A percentile compares a stretch with the other conserved stretches of the same genome.
phyloP scores from a whole-genome alignment of 306 rosid genomes.

The Herpetospermum pedunculosum region DNA sequence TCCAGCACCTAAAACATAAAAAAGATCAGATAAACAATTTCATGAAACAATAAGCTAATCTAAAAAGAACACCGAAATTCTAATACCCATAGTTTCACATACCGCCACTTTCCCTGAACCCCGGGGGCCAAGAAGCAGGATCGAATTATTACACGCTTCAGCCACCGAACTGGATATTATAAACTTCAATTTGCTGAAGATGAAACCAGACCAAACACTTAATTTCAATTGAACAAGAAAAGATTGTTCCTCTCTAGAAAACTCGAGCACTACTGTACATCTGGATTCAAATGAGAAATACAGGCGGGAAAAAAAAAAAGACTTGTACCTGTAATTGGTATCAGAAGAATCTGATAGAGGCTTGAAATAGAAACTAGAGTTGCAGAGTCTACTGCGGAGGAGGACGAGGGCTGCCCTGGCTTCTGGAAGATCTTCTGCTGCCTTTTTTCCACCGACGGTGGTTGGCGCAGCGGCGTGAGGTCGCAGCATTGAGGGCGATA shows the following conservation, averaged over 20 bases:
- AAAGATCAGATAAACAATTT: neutral
- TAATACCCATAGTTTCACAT: slow-evolving; percentile 9
- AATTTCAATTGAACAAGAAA: neutral
- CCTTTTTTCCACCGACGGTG: slow-evolving; percentile 33
- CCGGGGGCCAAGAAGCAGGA: slow-evolving; percentile 85
- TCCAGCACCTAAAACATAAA: slow-evolving; percentile 52
- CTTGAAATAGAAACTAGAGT: slow-evolving; percentile 39
- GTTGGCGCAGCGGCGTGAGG: no score
- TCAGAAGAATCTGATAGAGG: slow-evolving; percentile 36
- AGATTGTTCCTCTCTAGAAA: neutral
- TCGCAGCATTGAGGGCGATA: no score
- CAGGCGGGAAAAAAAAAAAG: neutral
- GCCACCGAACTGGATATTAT: slow-evolving; percentile 65
- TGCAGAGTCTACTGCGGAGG: slow-evolving; percentile 52
- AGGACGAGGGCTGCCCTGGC: slow-evolving; percentile 34
- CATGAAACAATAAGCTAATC: neutral
- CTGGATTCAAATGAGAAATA: neutral
- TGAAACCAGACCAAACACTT: neutral
- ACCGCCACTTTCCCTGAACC: slow-evolving; percentile 81
- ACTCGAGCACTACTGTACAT: neutral
- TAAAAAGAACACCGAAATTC: neutral
- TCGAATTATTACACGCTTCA: slow-evolving; percentile 83
- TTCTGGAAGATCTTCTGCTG: slow-evolving; percentile 26
- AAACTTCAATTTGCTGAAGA: slow-evolving; percentile 69
- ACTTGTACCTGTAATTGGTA: slow-evolving; percentile 41